Base-by-base conservation (phyloP, 2,329 filamentous ascomycete genomes). In the Cladorrhinum sp. region DNA sequence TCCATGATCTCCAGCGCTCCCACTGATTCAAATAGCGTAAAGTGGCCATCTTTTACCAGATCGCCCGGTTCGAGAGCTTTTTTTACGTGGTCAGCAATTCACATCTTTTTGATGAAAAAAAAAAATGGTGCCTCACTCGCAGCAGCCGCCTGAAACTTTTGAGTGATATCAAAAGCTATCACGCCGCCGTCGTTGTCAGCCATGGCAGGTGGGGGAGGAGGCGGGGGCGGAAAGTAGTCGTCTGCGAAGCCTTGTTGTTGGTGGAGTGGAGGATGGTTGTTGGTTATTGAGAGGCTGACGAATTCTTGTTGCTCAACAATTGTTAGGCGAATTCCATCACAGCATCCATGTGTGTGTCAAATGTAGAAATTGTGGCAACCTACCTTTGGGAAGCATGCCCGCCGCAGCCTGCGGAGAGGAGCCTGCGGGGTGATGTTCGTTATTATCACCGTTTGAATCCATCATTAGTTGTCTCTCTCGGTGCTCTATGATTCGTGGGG, bases 1-100 rank as follows among this genome's bases (percentile, higher is more conserved):
- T 99, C 95, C 91, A 97, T 97, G 69, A 99, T 96, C 95, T 95
- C 91, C 21, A 95, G 81, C 67, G 91, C 91, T 64, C 91, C 91
- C 67, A 99, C 95, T 54, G 93, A 89, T 77, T 98, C 95, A 68
- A 96, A 97, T 3, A 99, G 82, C 1, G 92, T 96, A 71, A 99
- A 98, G 72, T 86, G 86, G 50, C 90, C 91, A 91, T 98, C 93
- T 77, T 97, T 97, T 65, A 98, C 83, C 2, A 99, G 83, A 68
- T 96, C 87, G 30, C 95, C 95, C 7, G 90, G 86, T 52, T 83
- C 77, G 60, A 98, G 79, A 64, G 86, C 92, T 96, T 64, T 49
- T 51, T 20, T 53, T 18, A 20, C 23, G 14, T 30, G 21, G 64
- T 76, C 57, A 77, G 71, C 64, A 58, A 8, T 21, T 20, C 51